Percentiles rank a stretch among this genome's conserved stretches.
These are phyloP conservation scores for Ustilaginoidea virens DNA, from an alignment of 2,329 filamentous ascomycete species.

Conservation along the genomic window DNA sequence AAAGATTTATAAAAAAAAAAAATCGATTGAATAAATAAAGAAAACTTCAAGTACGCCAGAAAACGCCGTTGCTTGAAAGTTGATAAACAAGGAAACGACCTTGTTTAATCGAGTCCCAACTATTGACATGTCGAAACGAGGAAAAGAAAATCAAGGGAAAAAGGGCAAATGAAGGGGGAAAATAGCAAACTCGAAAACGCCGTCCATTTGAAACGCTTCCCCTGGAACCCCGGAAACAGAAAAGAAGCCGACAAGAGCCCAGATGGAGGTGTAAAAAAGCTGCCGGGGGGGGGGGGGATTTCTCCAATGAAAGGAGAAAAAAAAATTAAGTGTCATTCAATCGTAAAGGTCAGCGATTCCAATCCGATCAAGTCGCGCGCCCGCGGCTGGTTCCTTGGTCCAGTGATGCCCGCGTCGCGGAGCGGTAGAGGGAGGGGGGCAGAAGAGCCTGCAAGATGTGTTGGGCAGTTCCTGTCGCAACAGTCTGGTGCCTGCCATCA, in stretches of 20 bases:
- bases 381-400: conserved; percentile 4
- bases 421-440: conserved; percentile 4
- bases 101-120: background rate
- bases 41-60: background rate
- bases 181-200: too few species aligned
- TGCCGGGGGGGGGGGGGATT: too few species aligned
- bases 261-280: conserved; percentile 2
- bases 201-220: too few species aligned
- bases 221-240: too few species aligned
- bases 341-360: conserved; percentile 6
- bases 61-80: conserved; percentile 18
- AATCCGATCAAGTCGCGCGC: conserved; percentile 2
- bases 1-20: too few species aligned
- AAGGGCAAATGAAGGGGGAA: conserved; percentile 11
- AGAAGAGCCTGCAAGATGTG: conserved; percentile 12
- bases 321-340: conserved; percentile 6
- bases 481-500: conserved; percentile 6
- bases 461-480: conserved; percentile 1
- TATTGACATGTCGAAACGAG: background rate
- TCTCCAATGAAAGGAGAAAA: too few species aligned
- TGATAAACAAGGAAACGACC: conserved; percentile 3
- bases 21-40: too few species aligned
- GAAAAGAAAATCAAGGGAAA: conserved; percentile 7
- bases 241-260: background rate
- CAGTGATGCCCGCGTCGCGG: conserved; percentile 6